Percentiles rank a stretch among this genome's conserved stretches.
Evolutionary conservation across 345 rosid species (phyloP).

Genomic region (Eucalyptus erythrocorys): DNA sequence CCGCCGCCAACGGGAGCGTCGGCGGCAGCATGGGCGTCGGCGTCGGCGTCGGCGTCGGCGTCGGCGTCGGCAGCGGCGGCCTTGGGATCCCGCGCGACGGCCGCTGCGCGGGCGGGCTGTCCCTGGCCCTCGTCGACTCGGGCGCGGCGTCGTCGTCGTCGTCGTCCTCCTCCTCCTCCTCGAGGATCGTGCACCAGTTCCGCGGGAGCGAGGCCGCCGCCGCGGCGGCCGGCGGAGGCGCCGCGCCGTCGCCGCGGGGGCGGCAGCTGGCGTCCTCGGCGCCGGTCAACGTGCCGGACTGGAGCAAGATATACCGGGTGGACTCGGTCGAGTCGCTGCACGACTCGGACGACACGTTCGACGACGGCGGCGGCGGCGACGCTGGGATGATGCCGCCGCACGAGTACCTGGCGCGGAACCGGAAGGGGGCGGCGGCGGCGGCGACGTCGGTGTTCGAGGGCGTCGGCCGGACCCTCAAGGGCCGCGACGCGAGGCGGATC

Average conservation of each 20-base stretch:
- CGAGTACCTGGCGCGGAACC: constrained; percentile 12
- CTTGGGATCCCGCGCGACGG: not conserved
- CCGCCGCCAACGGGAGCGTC: not conserved
- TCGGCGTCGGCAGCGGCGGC: not conserved
- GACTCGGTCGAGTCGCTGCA: constrained; percentile 12
- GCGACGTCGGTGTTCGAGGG: constrained; percentile 17
- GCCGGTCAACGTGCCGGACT: constrained; percentile 9
- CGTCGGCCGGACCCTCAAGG: constrained; percentile 22
- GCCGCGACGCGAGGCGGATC: constrained; percentile 17
- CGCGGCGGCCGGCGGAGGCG: not conserved
- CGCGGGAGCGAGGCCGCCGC: not conserved
- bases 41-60: not conserved
- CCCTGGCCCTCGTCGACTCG: constrained; percentile 5
- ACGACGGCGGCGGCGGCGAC: not conserved
- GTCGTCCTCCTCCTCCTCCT: not conserved
- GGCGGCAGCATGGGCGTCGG: not conserved
- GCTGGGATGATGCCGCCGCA: constrained; percentile 14
- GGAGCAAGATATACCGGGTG: constrained; percentile 11
- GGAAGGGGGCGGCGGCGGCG: not conserved
- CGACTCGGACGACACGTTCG: constrained; percentile 4
- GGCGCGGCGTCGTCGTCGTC: not conserved
- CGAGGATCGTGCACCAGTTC: constrained; percentile 8
- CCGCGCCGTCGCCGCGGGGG: not conserved
- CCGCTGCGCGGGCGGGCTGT: constrained; percentile 1
- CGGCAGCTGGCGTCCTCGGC: constrained; percentile 4